Base-by-base conservation (phyloP, 1,284 basidiomycete species). In the Mixia osmundae region DNA sequence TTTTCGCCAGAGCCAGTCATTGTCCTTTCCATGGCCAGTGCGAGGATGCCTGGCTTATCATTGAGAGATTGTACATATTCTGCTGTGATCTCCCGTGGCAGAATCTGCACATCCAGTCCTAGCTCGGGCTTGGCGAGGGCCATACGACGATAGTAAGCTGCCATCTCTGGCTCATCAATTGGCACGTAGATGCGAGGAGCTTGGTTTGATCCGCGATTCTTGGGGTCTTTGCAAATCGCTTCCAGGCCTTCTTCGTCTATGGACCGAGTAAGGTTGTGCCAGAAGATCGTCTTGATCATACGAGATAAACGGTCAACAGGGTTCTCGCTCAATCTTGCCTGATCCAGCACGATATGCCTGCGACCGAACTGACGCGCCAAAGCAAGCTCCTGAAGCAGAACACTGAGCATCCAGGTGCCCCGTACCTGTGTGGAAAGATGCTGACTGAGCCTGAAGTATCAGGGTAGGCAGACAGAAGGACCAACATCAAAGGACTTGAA, bases 331-430 rank as follows among this genome's bases (percentile, higher is more conserved):
- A 97, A 64, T 41, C 87, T 76, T 14, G 83, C 72, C 57, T 97
- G 89, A 50, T 95, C 87, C n/a, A 97, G 72, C 10, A 97, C 79
- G 53, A 97, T 91, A 24, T 82, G 77, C 58, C 89, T 89, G 37
- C 85, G 67, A 38, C 79, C 78, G 55, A 85, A 82, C 53, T 95
- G 87, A 10, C 79, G 71, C n/a, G 89, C 89, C 21, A 97, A 71
- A 1, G 89, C 91, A 28, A 97, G 72, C 57, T 97, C 89, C 63
- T 97, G 91, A 20, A 97, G 65, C n/a, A 97, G 69, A 57, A 94
- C 97, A 9, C 89, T 95, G 27, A 97, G 66, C 89, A 94, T 95
- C 61, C 97, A 94, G 11, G 76, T 89, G 30, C 85, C 85, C n/a
- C 50, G 47, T 15, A 51, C 46, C 80, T 85, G 46, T n/a, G 30